These are phyloP conservation scores for Rhizophora apiculata DNA, from an alignment of 345 rosid genomes.

Conservation along the genomic window DNA sequence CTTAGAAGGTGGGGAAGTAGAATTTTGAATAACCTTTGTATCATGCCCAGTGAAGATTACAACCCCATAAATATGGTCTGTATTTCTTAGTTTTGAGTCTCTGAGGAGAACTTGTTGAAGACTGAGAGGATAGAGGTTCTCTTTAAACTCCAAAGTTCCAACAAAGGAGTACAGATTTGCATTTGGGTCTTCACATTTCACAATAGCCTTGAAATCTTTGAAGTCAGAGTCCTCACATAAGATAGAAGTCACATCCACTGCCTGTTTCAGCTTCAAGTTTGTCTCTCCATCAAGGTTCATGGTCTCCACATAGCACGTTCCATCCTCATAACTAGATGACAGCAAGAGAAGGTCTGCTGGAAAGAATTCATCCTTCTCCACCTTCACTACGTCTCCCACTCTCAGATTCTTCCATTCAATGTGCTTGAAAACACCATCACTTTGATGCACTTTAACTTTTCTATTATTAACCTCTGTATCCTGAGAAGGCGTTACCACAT, in stretches of 20 bases:
- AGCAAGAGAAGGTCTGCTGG: conserved; percentile 83
- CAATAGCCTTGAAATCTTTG: conserved; percentile 52
- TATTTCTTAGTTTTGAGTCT: conserved; percentile 82
- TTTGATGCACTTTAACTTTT: conserved; percentile 57
- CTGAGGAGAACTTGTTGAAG: conserved; percentile 85
- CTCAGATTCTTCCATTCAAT: conserved; percentile 68
- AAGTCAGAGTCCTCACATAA: conserved; percentile 60
- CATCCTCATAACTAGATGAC: conserved; percentile 78
- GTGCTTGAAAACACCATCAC: conserved; percentile 48
- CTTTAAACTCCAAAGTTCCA: conserved; percentile 66
- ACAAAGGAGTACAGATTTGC: conserved; percentile 78
- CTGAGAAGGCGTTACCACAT: conserved; percentile 29
- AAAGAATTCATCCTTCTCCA: conserved; percentile 77
- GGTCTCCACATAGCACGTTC: conserved; percentile 86
- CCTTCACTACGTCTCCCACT: conserved; percentile 83
- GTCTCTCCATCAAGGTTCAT: conserved; percentile 98
- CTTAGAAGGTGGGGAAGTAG: conserved; percentile 83
- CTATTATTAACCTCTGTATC: conserved; percentile 81
- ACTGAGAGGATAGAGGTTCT: conserved; percentile 55
- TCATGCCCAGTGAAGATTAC: conserved; percentile 87
- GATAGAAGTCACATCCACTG: conserved; percentile 60
- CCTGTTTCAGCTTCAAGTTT: conserved; percentile 81
- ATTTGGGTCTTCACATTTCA: conserved; percentile 91
- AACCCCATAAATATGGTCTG: conserved; percentile 72
- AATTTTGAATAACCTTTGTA: conserved; percentile 87